Percentiles rank a stretch among this genome's conserved stretches.
These are phyloP conservation scores for Beverwykella pulmonaria DNA, from an alignment of 495 filamentous ascomycete species.

Conservation along the genomic window DNA sequence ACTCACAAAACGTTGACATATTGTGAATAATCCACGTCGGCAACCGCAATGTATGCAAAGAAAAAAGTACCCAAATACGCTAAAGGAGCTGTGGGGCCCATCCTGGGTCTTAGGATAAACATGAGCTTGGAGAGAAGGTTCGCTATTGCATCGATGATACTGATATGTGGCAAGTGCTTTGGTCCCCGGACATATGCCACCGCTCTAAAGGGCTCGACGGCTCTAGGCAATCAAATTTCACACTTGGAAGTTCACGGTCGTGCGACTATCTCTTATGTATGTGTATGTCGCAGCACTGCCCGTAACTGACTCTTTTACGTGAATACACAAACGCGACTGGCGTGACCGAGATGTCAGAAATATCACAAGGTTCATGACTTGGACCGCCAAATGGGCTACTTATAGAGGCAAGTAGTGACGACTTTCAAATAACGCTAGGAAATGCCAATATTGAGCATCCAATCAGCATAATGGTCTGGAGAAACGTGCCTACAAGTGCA, in stretches of 20 bases:
- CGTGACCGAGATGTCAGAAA: too few species aligned
- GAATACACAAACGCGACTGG: too few species aligned
- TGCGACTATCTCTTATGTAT: not conserved
- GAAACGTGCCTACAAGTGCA: not conserved
- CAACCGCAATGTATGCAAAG: not conserved
- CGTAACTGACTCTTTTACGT: too few species aligned
- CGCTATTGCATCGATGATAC: not conserved
- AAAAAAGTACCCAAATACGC: not conserved
- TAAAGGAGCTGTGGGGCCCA: not conserved
- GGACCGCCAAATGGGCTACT: not conserved
- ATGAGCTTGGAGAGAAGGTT: not conserved
- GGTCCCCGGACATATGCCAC: not conserved
- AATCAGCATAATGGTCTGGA: not conserved
- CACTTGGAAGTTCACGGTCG: not conserved
- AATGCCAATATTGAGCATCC: not conserved
- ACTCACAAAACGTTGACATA: constrained; percentile 52
- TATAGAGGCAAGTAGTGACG: not conserved
- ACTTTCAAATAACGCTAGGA: not conserved
- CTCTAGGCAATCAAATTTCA: not conserved
- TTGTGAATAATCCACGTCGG: constrained; percentile 48
- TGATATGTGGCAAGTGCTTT: not conserved
- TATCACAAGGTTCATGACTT: not conserved
- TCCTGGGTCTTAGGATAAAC: not conserved
- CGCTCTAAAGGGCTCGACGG: not conserved
- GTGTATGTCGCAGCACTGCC: too few species aligned